Percentiles rank a stretch among this genome's conserved stretches.
Conservation (phyloP, 2,329 filamentous ascomycete genomes). For the Dissoconium aciculare region DNA sequence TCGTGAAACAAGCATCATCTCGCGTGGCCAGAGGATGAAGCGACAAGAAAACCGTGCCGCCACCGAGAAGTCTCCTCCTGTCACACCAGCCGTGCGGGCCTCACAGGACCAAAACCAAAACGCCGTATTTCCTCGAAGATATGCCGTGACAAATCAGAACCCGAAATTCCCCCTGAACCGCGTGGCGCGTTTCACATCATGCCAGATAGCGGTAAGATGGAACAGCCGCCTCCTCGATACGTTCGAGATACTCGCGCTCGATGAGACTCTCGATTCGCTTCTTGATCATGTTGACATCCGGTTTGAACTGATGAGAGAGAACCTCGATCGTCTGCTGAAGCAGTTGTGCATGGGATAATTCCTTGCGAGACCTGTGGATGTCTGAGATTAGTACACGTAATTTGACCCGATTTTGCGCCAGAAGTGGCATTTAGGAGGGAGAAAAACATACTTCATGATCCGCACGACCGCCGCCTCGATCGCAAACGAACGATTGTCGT, state of each 20-base stretch:
- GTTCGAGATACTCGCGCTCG: constrained; percentile 61
- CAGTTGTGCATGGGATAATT: constrained; percentile 53
- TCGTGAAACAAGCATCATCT: too few relatives aligned
- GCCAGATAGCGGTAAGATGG: constrained; percentile 60
- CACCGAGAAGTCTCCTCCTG: too few relatives aligned
- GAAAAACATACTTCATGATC: constrained; percentile 64
- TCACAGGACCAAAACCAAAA: too few relatives aligned
- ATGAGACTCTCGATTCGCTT: constrained; percentile 67
- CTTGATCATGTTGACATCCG: constrained; percentile 65
- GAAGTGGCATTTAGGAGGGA: constrained; percentile 2
- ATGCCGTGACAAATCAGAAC: background rate
- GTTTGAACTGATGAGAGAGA: constrained; percentile 54
- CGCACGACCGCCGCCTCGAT: constrained; percentile 65
- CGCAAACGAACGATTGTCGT: constrained; percentile 53
- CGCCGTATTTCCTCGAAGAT: too few relatives aligned
- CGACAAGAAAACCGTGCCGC: too few relatives aligned
- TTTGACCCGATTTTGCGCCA: constrained; percentile 2
- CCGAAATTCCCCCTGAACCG: background rate
- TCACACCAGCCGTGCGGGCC: too few relatives aligned
- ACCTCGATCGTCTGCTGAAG: constrained; percentile 59
- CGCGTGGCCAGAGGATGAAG: too few relatives aligned
- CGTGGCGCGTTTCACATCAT: too few relatives aligned
- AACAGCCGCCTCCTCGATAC: constrained; percentile 48
- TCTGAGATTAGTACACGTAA: constrained; percentile 12
- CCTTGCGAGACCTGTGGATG: constrained; percentile 53